Evolutionary conservation across 2,329 filamentous ascomycete species (phyloP).

Genomic region (Chrysosporium keratinophilum): DNA sequence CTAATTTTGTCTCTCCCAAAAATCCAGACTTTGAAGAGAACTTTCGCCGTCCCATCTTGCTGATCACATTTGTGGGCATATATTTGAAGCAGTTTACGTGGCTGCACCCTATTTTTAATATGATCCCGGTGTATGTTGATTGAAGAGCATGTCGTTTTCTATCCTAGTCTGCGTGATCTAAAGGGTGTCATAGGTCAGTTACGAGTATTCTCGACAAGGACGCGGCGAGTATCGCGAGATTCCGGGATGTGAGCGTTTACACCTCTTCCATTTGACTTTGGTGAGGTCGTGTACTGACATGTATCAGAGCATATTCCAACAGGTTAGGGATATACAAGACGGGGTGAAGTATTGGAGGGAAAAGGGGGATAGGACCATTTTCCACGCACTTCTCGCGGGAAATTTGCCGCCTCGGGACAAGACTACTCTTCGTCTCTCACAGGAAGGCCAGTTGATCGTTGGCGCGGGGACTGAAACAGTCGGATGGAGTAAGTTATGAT

Average conservation of each 20-base stretch:
- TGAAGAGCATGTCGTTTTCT: background rate
- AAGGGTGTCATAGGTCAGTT: background rate
- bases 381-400: conserved; percentile 25
- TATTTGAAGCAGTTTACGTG: conserved; percentile 8
- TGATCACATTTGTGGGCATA: background rate
- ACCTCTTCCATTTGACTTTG: too few relatives aligned
- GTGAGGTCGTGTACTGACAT: conserved; percentile 1
- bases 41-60: conserved; percentile 5
- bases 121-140: conserved; percentile 8
- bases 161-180: background rate
- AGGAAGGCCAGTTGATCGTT: conserved; percentile 25
- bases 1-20: conserved; percentile 24
- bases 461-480: conserved; percentile 30
- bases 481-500: conserved; percentile 4
- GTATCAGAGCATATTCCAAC: background rate
- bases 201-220: background rate
- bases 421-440: conserved; percentile 23
- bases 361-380: conserved; percentile 21
- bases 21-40: conserved; percentile 25
- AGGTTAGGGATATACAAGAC: conserved; percentile 1
- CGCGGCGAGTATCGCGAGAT: background rate
- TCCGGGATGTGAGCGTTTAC: background rate
- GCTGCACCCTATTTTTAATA: background rate
- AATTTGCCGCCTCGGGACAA: conserved; percentile 32
- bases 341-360: background rate